phyloP scores from a whole-genome alignment of 208 protist genomes.

The Herpetomonas samuelpessoai region DNA sequence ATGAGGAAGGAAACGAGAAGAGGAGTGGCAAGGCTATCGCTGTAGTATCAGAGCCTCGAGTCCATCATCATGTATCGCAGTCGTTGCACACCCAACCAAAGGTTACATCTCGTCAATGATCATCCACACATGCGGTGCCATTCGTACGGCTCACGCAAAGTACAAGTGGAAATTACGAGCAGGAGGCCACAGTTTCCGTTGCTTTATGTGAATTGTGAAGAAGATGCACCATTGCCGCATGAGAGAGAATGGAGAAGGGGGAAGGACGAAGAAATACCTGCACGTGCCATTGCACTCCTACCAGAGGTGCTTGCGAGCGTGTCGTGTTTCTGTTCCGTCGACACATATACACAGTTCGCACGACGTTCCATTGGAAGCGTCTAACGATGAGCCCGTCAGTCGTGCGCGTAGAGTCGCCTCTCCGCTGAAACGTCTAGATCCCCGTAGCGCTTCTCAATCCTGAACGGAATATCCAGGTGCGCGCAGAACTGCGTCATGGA shows the following conservation, averaged over 20 bases:
- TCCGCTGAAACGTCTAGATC: conserved; percentile 50
- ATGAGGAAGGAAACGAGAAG: too few relatives aligned
- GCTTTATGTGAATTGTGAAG: too few relatives aligned
- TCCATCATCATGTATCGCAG: too few relatives aligned
- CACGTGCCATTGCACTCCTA: neutral
- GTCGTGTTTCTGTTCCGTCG: neutral
- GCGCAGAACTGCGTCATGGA: conserved; percentile 64
- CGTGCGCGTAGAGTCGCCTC: conserved; percentile 26
- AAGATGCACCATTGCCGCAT: neutral
- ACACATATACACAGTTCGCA: neutral
- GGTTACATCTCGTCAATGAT: too few relatives aligned
- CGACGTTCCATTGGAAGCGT: neutral
- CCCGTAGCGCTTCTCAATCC: conserved; percentile 43
- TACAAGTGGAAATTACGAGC: too few relatives aligned
- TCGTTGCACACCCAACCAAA: too few relatives aligned
- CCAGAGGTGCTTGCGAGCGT: neutral
- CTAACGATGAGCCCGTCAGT: neutral
- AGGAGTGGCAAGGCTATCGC: too few relatives aligned
- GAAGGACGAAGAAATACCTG: neutral
- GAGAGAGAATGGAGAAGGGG: neutral
- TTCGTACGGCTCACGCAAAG: too few relatives aligned
- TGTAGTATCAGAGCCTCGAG: too few relatives aligned
- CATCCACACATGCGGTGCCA: too few relatives aligned
- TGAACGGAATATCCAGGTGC: conserved; percentile 48
- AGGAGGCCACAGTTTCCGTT: too few relatives aligned